These are phyloP conservation scores for Ciborinia camelliae DNA, from an alignment of 2,329 filamentous ascomycete genomes.

Conservation along the genomic window DNA sequence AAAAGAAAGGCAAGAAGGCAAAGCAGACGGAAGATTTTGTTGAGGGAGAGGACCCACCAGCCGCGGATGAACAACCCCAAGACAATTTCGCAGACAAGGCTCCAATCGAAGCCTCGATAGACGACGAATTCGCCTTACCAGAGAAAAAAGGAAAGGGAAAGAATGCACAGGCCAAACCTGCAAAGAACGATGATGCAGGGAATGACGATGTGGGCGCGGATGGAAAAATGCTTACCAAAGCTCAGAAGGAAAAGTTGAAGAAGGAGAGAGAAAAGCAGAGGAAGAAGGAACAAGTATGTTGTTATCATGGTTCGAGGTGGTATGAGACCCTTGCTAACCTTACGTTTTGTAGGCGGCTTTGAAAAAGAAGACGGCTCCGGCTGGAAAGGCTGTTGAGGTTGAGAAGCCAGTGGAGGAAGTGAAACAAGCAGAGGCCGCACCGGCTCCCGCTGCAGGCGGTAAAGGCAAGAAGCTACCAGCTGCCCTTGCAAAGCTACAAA, in stretches of 20 bases:
- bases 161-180: slow-evolving; percentile 48
- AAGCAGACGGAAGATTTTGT: slow-evolving; percentile 72
- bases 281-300: slow-evolving; percentile 89
- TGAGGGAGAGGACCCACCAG: slow-evolving; percentile 60
- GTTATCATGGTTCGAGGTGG: not conserved
- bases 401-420: slow-evolving; percentile 50
- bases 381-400: slow-evolving; percentile 55
- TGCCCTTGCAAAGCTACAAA: slow-evolving; percentile 69
- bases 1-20: slow-evolving; percentile 63
- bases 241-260: slow-evolving; percentile 96
- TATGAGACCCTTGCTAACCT: slow-evolving; percentile 19
- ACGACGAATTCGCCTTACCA: slow-evolving; percentile 81
- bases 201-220: slow-evolving; percentile 52
- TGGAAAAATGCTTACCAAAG: slow-evolving; percentile 84
- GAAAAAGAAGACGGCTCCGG: slow-evolving; percentile 70
- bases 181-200: slow-evolving; percentile 42
- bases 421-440: slow-evolving; percentile 46
- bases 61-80: slow-evolving; percentile 35
- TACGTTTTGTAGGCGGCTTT: slow-evolving; percentile 54
- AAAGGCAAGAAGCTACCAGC: slow-evolving; percentile 91
- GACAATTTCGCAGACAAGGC: slow-evolving; percentile 61
- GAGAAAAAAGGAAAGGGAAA: slow-evolving; percentile 69
- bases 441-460: slow-evolving; percentile 48
- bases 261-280: slow-evolving; percentile 98
- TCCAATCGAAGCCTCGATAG: slow-evolving; percentile 74